phyloP scores from a whole-genome alignment of 2,329 filamentous ascomycete species.

The Claviceps citrina region DNA sequence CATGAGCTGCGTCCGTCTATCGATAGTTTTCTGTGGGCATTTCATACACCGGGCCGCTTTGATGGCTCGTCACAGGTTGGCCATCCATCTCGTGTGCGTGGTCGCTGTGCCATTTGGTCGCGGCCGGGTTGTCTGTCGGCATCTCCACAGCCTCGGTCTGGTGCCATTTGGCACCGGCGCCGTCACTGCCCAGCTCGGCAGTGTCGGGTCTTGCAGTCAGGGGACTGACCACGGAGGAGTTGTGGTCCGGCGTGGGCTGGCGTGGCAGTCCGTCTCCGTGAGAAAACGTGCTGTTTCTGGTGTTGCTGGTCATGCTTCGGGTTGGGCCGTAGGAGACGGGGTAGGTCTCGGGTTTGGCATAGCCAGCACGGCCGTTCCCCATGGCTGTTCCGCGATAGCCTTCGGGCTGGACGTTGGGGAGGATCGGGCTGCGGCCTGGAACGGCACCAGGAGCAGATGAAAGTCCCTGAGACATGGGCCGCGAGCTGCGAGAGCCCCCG shows the following conservation, averaged over 20 bases:
- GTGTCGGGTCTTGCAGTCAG: conserved; percentile 4
- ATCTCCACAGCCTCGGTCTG: conserved; percentile 16
- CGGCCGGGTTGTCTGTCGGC: conserved; percentile 16
- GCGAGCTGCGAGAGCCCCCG: conserved; percentile 10
- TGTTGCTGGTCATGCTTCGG: conserved; percentile 9
- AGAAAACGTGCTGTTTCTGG: conserved; percentile 7
- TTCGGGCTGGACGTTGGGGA: conserved; percentile 14
- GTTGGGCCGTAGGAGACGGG: conserved; percentile 16
- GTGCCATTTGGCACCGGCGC: conserved; percentile 5
- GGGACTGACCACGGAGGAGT: conserved; percentile 8
- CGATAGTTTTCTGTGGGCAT: conserved; percentile 25
- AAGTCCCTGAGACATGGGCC: conserved; percentile 18
- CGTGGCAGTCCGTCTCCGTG: conserved; percentile 11
- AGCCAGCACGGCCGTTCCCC: conserved; percentile 24
- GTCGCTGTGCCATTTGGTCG: conserved; percentile 20
- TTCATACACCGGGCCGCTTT: conserved; percentile 25
- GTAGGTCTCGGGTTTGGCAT: conserved; percentile 22
- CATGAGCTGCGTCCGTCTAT: too few relatives aligned
- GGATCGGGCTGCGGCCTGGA: conserved; percentile 14
- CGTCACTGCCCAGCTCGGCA: conserved; percentile 10
- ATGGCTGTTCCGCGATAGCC: conserved; percentile 26
- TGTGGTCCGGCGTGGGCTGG: conserved; percentile 13
- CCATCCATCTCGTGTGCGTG: conserved; percentile 25
- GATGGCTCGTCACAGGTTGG: conserved; percentile 18
- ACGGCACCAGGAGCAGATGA: conserved; percentile 13